Base-by-base conservation (phyloP, 305 asterid species). In the Striga hermonthica region DNA sequence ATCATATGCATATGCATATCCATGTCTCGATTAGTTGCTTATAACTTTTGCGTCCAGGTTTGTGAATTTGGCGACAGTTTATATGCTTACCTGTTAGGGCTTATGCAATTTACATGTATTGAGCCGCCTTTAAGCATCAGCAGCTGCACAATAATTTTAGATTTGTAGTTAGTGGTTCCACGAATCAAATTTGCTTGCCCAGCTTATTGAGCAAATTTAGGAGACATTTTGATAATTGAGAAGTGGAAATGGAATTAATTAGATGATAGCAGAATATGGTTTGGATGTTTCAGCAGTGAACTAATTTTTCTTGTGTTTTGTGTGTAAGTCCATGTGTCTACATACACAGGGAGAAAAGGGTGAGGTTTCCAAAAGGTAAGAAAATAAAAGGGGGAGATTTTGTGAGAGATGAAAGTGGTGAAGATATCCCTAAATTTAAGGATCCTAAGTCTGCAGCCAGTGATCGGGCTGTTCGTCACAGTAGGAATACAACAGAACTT, bases 321-420 rank as follows among this genome's bases (percentile, higher is more conserved):
- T 2, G 11, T 22, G 58, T 64, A 43, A 68, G 65, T 3, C 44
- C 13, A 5, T 49, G 34, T 64, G 70, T 28, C 7, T 34, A 50
- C 31, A 7, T 34, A 34, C 45, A 62, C 79, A 93, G 99, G 80
- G 91, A 81, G 75, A 94, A 90, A 74, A 77, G 77, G 72, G 86
- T 79, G 68, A 82, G 98, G 82, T 90, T 88, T 76, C 99, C 99
- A 4, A 94, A 90, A 72, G 99, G 99, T 31, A 94, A 87, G 81
- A 94, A 90, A 83, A 72, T 76, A 64, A 90, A 85, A 83, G 68
- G 50, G 62, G 95, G 78, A 48, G 93, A 88, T 47, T 34, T 56
- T 74, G 87, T 80, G 16, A 31, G 40, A 12, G 85, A 79, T 71
- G 64, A 71, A 6, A 3, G 4, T n/a, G 69, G 57, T 34, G 86